Conservation (phyloP, 352 stramenopile genomes). For the Plasmopara viticola region DNA sequence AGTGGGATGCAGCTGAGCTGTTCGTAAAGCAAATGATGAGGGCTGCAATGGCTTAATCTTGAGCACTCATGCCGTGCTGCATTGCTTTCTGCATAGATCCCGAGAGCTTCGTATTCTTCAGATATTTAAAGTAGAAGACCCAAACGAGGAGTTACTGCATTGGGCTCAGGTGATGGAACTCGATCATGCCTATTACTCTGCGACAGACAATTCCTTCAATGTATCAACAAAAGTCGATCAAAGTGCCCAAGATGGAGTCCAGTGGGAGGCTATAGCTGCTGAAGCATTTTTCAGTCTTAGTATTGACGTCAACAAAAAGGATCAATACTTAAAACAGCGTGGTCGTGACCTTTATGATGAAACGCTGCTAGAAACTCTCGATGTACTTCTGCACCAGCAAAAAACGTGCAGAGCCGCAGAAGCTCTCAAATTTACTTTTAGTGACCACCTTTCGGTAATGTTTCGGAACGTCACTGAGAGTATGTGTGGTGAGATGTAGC, state of each 20-base stretch:
- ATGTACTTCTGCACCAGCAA: conserved; percentile 29
- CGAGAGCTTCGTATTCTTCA: conserved; percentile 56
- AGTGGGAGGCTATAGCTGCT: conserved; percentile 37
- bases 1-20: conserved; percentile 22
- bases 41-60: background rate
- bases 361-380: conserved; percentile 32
- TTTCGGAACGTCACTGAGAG: too few species aligned
- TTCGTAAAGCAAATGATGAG: conserved; percentile 2
- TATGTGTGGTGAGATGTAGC: too few species aligned
- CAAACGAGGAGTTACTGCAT: conserved; percentile 73
- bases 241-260: background rate
- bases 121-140: conserved; percentile 42
- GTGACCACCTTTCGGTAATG: conserved; percentile 9
- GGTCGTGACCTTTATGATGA: conserved; percentile 20
- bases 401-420: conserved; percentile 5
- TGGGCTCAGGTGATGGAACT: conserved; percentile 58
- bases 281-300: conserved; percentile 43
- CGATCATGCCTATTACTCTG: conserved; percentile 32
- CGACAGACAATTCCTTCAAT: background rate
- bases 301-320: conserved; percentile 19
- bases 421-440: conserved; percentile 16
- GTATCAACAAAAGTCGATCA: background rate
- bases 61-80: background rate
- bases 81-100: conserved; percentile 7
- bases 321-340: conserved; percentile 21